Evolutionary conservation across 2,329 filamentous ascomycete genomes (phyloP).

Genomic region (Thielaviopsis euricoi): DNA sequence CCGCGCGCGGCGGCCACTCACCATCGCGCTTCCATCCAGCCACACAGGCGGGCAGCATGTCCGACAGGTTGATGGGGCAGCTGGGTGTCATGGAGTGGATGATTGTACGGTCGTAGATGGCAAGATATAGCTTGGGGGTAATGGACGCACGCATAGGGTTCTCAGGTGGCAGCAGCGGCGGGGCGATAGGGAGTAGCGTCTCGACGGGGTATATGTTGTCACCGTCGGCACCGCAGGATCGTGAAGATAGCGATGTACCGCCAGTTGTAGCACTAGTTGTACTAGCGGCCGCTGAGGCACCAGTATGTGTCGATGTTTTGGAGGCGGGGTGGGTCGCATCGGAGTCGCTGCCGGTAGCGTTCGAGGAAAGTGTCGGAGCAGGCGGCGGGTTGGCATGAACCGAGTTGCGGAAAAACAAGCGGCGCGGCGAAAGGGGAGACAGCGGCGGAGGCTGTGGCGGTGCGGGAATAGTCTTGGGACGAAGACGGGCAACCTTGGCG

Average conservation of each 20-base stretch:
- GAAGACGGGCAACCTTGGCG: conserved; percentile 43
- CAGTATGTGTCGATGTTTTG: conserved; percentile 25
- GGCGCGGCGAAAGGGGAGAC: conserved; percentile 29
- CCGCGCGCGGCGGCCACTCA: conserved; percentile 67
- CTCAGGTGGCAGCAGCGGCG: conserved; percentile 52
- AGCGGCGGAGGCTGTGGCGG: conserved; percentile 20
- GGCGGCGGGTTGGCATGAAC: conserved; percentile 22
- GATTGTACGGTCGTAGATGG: conserved; percentile 82
- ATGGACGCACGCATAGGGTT: conserved; percentile 70
- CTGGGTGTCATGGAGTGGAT: conserved; percentile 64
- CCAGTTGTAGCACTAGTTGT: not conserved
- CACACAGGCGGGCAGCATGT: conserved; percentile 68
- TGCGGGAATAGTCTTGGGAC: conserved; percentile 22
- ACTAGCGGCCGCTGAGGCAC: not conserved
- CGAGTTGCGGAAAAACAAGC: conserved; percentile 33
- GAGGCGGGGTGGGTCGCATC: conserved; percentile 24
- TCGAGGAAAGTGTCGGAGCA: conserved; percentile 15
- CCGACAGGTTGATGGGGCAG: conserved; percentile 72
- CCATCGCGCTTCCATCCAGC: conserved; percentile 85
- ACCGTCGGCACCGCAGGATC: not conserved
- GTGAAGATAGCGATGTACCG: not conserved
- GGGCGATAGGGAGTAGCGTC: conserved; percentile 53
- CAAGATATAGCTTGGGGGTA: conserved; percentile 53
- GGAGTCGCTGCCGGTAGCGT: conserved; percentile 15
- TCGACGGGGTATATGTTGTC: conserved; percentile 31